Evolutionary conservation across 768 basidiomycete genomes (phyloP), one percentile per base, ranked within the genome.

Genomic region (Suillus hirtellus): DNA sequence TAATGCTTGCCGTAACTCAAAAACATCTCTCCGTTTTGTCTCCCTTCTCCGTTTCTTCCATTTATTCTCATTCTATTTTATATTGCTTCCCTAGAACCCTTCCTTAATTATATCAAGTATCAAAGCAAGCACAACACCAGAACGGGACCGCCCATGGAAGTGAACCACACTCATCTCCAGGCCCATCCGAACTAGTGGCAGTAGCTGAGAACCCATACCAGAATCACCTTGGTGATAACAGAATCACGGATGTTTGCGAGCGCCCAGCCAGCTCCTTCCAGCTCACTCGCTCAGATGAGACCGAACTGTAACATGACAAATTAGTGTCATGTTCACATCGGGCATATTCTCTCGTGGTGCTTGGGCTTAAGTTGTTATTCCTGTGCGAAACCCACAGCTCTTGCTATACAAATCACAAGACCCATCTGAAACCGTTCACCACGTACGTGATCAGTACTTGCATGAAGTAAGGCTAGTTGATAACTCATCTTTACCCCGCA

Each of bases 1-100:
- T 63, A 62, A 44, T 49, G 52, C 24, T 46, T 42, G 56, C 56
- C 56, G 56, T 58, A 58, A 58, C 3, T 12, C 8, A 3, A 19
- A 58, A 35, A 42, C 56, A 42, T 58, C 40, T 8, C 24, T 58
- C 55, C 55, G 37, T 56, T 56, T 56, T 56, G 38, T 56, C 55
- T 56, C 55, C 55, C 37, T 56, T 24, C 55, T 38, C 54, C n/a
- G 14, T 55, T 21, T 21, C 35, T 55, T 37, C 52, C 31, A 53
- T 53, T 19, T n/a, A 54, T 53, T 53, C 49, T 27, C 17, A 17
- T 50, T 27, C 15, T 15, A 49, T 27, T 27, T 27, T 50, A 3
- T 50, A 27, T 27, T 6, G 24, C 24, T 55, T 55, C 54, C 31
- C n/a, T 37, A 55, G 37, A 55, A 24, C n/a, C 11, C 4, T 53